A percentile compares a stretch with the other conserved stretches of the same genome.
These are phyloP conservation scores for Hyaloscypha hepaticicola DNA, from an alignment of 495 filamentous ascomycete species.

Conservation along the genomic window DNA sequence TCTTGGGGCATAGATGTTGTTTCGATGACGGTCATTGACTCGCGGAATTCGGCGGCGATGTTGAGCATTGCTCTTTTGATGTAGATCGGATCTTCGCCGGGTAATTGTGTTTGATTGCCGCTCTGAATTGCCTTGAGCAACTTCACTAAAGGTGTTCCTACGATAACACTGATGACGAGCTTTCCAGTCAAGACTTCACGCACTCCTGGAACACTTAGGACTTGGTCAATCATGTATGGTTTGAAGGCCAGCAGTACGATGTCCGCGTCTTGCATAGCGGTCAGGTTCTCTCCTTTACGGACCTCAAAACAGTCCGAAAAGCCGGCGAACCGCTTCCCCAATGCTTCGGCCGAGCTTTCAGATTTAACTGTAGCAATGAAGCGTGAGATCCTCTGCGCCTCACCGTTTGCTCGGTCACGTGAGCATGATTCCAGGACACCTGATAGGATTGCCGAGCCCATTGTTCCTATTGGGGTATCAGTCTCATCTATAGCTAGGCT, in stretches of 20 bases:
- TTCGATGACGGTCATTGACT: constrained; percentile 78
- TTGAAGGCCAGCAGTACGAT: constrained; percentile 71
- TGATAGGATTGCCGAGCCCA: constrained; percentile 80
- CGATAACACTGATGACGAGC: constrained; percentile 78
- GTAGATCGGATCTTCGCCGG: constrained; percentile 47
- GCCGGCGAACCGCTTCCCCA: constrained; percentile 25
- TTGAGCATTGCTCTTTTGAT: constrained; percentile 68
- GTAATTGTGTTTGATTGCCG: background rate
- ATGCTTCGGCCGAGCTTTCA: constrained; percentile 50
- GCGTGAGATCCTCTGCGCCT: constrained; percentile 53
- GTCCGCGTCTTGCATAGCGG: constrained; percentile 21
- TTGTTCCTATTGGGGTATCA: constrained; percentile 53
- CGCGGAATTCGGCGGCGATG: constrained; percentile 64
- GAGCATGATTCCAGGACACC: constrained; percentile 66
- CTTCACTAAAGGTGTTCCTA: constrained; percentile 66
- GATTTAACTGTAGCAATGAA: constrained; percentile 70
- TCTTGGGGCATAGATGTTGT: constrained; percentile 52
- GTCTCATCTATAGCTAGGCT: background rate
- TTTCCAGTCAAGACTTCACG: constrained; percentile 68
- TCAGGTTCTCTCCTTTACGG: constrained; percentile 16
- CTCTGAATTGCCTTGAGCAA: constrained; percentile 41
- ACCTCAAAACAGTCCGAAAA: constrained; percentile 8
- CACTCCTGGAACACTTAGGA: constrained; percentile 62
- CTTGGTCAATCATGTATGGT: constrained; percentile 61
- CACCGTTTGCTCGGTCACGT: constrained; percentile 35